Evolutionary conservation across 2,329 filamentous ascomycete species (phyloP).

Genomic region (Sclerotiophoma versabilis): DNA sequence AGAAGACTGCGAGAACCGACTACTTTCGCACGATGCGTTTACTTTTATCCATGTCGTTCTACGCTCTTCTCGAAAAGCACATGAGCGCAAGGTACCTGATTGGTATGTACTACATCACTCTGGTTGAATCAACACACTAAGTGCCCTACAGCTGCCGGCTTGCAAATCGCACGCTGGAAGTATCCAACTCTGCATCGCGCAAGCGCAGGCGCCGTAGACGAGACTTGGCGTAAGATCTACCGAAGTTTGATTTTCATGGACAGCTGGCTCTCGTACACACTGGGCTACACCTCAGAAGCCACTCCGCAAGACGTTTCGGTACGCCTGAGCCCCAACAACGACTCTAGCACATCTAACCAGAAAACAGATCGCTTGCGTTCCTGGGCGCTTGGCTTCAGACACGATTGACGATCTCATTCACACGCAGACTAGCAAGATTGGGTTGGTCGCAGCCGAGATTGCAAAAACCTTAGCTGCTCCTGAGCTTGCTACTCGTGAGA

Average conservation of each 20-base stretch:
- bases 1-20: conserved; percentile 37
- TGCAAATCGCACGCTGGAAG: conserved; percentile 48
- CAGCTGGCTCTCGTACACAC: conserved; percentile 49
- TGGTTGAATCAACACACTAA: not conserved
- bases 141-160: conserved; percentile 38
- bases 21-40: conserved; percentile 47
- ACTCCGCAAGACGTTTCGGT: conserved; percentile 39
- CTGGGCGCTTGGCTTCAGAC: conserved; percentile 18
- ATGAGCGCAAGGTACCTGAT: conserved; percentile 49
- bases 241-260: conserved; percentile 50
- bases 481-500: conserved; percentile 39
- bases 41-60: conserved; percentile 45
- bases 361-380: conserved; percentile 32
- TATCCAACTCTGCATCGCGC: conserved; percentile 20
- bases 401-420: conserved; percentile 45
- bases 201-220: conserved; percentile 5
- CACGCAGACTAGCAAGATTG: conserved; percentile 44
- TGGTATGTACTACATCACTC: conserved; percentile 27
- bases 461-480: conserved; percentile 42
- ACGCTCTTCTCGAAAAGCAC: conserved; percentile 48
- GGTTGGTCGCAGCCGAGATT: conserved; percentile 47
- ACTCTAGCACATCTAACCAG: conserved; percentile 20
- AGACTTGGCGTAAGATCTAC: conserved; percentile 39
- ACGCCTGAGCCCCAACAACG: conserved; percentile 14
- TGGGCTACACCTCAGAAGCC: conserved; percentile 46